These are phyloP conservation scores for Penicillium angulare DNA, from an alignment of 495 filamentous ascomycete genomes.

Conservation along the genomic window DNA sequence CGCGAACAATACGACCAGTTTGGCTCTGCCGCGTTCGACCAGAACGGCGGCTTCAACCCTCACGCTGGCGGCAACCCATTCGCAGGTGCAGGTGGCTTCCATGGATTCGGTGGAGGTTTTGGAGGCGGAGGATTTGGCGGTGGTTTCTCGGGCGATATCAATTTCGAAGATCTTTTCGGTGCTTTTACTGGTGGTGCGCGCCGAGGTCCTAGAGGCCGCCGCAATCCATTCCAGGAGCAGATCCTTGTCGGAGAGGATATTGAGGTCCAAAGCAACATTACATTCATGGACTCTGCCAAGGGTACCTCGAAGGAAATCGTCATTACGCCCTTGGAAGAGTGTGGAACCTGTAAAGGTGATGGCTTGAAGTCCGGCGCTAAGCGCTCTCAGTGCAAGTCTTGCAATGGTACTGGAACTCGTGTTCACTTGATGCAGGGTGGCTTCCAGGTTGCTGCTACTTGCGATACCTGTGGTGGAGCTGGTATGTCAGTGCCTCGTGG, in stretches of 20 bases:
- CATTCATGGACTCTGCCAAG: constrained; percentile 95
- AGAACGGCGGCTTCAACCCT: constrained; percentile 67
- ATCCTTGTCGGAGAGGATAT: constrained; percentile 88
- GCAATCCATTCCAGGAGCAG: constrained; percentile 69
- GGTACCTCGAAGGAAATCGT: constrained; percentile 75
- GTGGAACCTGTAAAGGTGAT: constrained; percentile 75
- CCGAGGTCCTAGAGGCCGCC: constrained; percentile 51
- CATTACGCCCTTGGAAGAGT: constrained; percentile 73
- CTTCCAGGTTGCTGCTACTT: constrained; percentile 94
- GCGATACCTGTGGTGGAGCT: constrained; percentile 71
- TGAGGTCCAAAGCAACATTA: constrained; percentile 86
- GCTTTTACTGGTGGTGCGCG: constrained; percentile 72
- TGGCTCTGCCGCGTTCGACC: constrained; percentile 85
- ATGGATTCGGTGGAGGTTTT: constrained; percentile 56
- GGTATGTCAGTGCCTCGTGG: constrained; percentile 72
- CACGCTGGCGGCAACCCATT: constrained; percentile 69
- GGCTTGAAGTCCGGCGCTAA: constrained; percentile 81
- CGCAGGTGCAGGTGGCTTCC: constrained; percentile 47
- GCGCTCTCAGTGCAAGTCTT: constrained; percentile 69
- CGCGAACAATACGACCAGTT: constrained; percentile 87
- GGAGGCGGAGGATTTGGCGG: constrained; percentile 55
- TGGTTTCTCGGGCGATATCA: constrained; percentile 75
- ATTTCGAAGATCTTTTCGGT: constrained; percentile 92
- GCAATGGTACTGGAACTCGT: constrained; percentile 80
- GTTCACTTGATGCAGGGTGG: constrained; percentile 87